A percentile compares a stretch with the other conserved stretches of the same genome.
Conservation (phyloP, 495 filamentous ascomycete genomes). For the Aspergillus bridgeri region DNA sequence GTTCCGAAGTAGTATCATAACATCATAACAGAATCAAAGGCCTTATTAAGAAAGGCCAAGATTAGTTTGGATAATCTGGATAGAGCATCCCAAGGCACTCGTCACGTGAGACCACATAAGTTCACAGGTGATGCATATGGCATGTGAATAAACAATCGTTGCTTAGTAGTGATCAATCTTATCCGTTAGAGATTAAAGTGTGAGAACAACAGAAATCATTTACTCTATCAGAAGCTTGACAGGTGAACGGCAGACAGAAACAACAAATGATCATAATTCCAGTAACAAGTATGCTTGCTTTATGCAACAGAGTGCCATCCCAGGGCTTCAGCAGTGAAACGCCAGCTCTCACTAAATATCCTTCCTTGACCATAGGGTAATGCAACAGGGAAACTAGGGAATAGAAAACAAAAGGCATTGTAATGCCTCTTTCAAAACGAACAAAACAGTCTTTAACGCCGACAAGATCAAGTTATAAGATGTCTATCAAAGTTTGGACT, state of each 20-base stretch:
- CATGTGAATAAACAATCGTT: neutral
- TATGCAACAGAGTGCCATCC: neutral
- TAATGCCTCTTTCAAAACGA: neutral
- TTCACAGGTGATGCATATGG: neutral
- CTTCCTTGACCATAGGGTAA: neutral
- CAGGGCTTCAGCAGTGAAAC: neutral
- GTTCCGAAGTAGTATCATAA: neutral
- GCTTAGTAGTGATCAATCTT: too few species aligned
- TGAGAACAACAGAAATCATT: neutral
- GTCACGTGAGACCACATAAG: neutral
- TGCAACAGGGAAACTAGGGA: constrained; percentile 2
- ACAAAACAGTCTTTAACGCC: constrained; percentile 3
- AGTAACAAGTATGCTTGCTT: neutral
- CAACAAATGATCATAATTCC: neutral
- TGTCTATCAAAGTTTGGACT: constrained; percentile 54
- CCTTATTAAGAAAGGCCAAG: neutral
- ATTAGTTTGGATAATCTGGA: too few species aligned
- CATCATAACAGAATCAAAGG: neutral
- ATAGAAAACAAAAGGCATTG: neutral
- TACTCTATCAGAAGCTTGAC: neutral
- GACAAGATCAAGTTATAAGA: neutral
- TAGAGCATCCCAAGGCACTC: neutral
- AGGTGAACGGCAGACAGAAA: neutral
- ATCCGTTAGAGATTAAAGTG: neutral
- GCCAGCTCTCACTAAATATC: neutral